Conservation (phyloP, 2,329 filamentous ascomycete species). For the Cercospora berteroae region DNA sequence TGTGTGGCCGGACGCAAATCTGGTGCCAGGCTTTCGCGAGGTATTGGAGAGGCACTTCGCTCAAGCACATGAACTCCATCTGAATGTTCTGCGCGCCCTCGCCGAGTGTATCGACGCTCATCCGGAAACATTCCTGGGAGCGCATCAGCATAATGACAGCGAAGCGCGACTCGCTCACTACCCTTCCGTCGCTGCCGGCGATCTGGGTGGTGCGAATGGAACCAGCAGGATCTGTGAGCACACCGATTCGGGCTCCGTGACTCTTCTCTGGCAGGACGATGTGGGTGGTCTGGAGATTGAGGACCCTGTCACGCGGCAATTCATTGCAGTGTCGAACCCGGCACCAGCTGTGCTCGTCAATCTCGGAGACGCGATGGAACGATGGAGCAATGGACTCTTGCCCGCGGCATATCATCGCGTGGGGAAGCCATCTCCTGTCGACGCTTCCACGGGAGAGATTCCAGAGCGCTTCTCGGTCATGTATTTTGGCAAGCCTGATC, state of each 20-base stretch:
- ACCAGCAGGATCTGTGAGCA: constrained; percentile 18
- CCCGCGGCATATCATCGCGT: constrained; percentile 19
- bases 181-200: constrained; percentile 4
- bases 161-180: constrained; percentile 19
- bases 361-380: constrained; percentile 19
- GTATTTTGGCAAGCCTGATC: constrained; percentile 19
- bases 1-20: constrained; percentile 11
- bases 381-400: constrained; percentile 19
- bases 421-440: background rate
- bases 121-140: constrained; percentile 5
- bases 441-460: background rate
- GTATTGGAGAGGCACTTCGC: constrained; percentile 13
- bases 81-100: constrained; percentile 12
- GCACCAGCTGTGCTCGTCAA: constrained; percentile 17
- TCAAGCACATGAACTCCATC: constrained; percentile 6
- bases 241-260: constrained; percentile 18
- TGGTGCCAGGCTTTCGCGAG: constrained; percentile 11
- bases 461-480: constrained; percentile 17
- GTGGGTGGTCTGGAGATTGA: constrained; percentile 21
- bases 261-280: constrained; percentile 19
- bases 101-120: constrained; percentile 8
- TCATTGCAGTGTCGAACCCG: constrained; percentile 12
- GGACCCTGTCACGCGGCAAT: constrained; percentile 11
- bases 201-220: constrained; percentile 7
- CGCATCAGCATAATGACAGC: constrained; percentile 8